phyloP scores from a whole-genome alignment of 139 green algal species.

The Asterochloris sp. region DNA sequence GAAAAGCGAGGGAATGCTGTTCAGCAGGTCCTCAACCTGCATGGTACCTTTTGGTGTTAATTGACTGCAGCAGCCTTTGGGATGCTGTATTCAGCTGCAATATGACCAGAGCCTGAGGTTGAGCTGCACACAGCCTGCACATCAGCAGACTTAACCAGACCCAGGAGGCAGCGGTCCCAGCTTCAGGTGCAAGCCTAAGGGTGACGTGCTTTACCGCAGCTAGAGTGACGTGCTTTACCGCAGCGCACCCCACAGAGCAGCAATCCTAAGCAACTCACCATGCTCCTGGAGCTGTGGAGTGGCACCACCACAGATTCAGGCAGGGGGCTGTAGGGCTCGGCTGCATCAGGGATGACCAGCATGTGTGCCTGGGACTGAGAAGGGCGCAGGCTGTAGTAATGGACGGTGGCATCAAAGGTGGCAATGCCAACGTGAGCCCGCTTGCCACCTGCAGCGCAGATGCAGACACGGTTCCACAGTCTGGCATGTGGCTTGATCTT shows the following conservation, averaged over 20 bases:
- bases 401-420: constrained; percentile 78
- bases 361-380: constrained; percentile 52
- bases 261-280: neutral
- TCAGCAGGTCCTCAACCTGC: constrained; percentile 51
- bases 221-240: no score
- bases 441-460: constrained; percentile 42
- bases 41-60: no score
- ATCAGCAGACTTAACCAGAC: no score
- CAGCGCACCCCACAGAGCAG: no score
- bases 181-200: no score
- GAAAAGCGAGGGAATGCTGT: constrained; percentile 67
- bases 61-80: neutral
- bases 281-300: constrained; percentile 12
- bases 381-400: constrained; percentile 73
- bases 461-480: no score
- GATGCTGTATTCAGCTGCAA: no score
- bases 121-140: no score
- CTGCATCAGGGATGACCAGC: constrained; percentile 75
- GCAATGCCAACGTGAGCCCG: constrained; percentile 65
- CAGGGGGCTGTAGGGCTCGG: constrained; percentile 49
- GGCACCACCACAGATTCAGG: constrained; percentile 40
- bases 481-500: no score
- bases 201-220: no score
- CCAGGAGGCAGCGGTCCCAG: no score
- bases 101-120: no score